Percentiles rank a stretch among this genome's conserved stretches.
phyloP scores from a whole-genome alignment of 2,329 filamentous ascomycete species.

The Ceratocystis harringtonii region DNA sequence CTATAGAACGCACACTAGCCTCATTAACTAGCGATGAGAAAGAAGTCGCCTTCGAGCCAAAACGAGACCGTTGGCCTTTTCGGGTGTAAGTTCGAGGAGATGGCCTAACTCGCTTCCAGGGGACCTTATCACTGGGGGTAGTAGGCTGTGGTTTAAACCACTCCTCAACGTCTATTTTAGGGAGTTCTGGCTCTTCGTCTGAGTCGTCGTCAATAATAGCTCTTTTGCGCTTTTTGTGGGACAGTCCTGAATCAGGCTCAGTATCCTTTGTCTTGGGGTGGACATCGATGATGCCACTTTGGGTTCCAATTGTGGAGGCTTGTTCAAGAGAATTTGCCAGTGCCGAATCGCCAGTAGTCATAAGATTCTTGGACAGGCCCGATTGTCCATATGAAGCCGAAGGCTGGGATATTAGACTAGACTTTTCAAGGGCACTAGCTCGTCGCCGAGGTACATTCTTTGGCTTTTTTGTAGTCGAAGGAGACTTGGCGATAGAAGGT shows the following conservation, averaged over 20 bases:
- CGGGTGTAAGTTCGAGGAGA: slow-evolving; percentile 8
- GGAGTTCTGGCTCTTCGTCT: neutral
- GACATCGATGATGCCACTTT: neutral
- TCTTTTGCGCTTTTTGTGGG: neutral
- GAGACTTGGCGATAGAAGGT: neutral
- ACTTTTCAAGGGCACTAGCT: neutral
- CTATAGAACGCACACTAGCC: neutral
- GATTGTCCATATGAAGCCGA: neutral
- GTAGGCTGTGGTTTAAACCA: slow-evolving; percentile 1
- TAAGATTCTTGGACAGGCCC: neutral
- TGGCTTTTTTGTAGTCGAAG: neutral
- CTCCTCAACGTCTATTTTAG: neutral
- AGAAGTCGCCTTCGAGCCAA: neutral
- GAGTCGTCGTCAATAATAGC: neutral
- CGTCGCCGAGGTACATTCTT: slow-evolving; percentile 2
- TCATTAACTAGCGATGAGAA: slow-evolving; percentile 10
- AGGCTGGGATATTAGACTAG: neutral
- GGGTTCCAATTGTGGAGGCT: neutral
- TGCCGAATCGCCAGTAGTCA: neutral
- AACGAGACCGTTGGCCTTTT: neutral
- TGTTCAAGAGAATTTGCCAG: neutral
- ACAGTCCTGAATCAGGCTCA: neutral
- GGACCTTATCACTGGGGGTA: neutral
- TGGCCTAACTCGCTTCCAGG: neutral
- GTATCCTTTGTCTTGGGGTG: neutral